A percentile compares a stretch with the other conserved stretches of the same genome.
phyloP scores from a whole-genome alignment of 208 protist genomes.

The Trypanosoma brucei region DNA sequence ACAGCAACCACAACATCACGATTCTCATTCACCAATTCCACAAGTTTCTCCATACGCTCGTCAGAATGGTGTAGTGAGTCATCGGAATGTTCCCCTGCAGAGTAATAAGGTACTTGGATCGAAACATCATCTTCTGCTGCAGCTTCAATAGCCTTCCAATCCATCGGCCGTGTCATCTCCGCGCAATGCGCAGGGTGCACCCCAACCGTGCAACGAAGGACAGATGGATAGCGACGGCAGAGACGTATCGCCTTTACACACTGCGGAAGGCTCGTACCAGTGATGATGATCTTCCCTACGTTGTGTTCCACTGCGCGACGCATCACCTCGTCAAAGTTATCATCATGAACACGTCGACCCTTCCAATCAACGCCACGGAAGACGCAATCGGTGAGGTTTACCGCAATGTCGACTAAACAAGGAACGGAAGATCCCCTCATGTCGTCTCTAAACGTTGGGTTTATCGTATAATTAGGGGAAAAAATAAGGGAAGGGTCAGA shows the following conservation, averaged over 20 bases:
- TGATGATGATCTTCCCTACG: slow-evolving; percentile 81
- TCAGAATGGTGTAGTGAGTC: slow-evolving; percentile 18
- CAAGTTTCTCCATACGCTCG: slow-evolving; percentile 46
- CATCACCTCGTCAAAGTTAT: slow-evolving; percentile 82
- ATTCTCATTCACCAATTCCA: slow-evolving; percentile 54
- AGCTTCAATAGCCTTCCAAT: slow-evolving; percentile 22
- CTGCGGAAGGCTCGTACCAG: slow-evolving; percentile 70
- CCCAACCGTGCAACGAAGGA: slow-evolving; percentile 73
- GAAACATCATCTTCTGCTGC: slow-evolving; percentile 30
- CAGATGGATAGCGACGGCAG: slow-evolving; percentile 55
- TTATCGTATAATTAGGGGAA: background rate
- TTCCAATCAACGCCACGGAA: slow-evolving; percentile 86
- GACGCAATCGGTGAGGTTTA: slow-evolving; percentile 87
- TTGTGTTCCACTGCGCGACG: slow-evolving; percentile 39
- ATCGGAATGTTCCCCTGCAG: slow-evolving; percentile 4
- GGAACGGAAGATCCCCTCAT: slow-evolving; percentile 26
- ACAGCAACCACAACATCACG: slow-evolving; percentile 84
- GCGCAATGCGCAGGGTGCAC: slow-evolving; percentile 79
- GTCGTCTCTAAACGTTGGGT: background rate
- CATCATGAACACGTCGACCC: slow-evolving; percentile 63
- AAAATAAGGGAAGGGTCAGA: background rate
- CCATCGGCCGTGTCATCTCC: slow-evolving; percentile 60
- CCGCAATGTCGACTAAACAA: slow-evolving; percentile 81
- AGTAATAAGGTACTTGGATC: slow-evolving; percentile 20
- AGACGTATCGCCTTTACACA: slow-evolving; percentile 77